Conservation (phyloP, 208 protist genomes). For the Naegleria gruberi region DNA sequence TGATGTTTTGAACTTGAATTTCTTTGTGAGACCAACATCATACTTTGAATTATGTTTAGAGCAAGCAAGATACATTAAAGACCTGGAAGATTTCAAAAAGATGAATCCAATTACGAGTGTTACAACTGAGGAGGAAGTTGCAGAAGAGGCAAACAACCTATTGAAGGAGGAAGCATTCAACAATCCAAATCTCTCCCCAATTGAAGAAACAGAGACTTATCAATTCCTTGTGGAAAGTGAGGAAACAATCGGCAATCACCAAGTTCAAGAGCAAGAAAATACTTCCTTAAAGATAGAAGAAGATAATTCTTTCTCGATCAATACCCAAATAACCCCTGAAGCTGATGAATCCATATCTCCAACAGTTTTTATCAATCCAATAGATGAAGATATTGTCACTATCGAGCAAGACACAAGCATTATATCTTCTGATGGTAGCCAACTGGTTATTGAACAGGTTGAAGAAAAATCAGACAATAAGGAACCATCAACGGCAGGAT, state of each 20-base stretch:
- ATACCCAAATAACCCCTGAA: background rate
- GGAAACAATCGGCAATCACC: too few species aligned
- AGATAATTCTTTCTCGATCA: too few species aligned
- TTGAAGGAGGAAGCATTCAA: background rate
- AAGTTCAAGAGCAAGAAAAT: too few species aligned
- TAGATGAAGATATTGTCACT: background rate
- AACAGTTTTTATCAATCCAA: background rate
- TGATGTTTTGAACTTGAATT: background rate
- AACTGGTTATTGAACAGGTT: too few species aligned
- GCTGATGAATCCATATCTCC: background rate
- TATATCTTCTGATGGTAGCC: too few species aligned
- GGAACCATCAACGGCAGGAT: background rate
- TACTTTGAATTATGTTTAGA: conserved; percentile 11
- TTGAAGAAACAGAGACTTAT: background rate
- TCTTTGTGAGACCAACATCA: background rate
- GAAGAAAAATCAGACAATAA: background rate
- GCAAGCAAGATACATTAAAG: background rate
- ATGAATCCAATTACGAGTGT: background rate
- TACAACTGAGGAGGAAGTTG: background rate
- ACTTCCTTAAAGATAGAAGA: too few species aligned
- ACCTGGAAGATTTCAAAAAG: background rate
- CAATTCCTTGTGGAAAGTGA: too few species aligned
- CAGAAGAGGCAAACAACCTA: background rate
- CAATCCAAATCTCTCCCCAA: background rate
- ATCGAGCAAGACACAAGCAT: background rate